A percentile compares a stretch with the other conserved stretches of the same genome.
Evolutionary conservation across 1,139 yeast species (phyloP).

Genomic region (Lizanozyma gosingica): DNA sequence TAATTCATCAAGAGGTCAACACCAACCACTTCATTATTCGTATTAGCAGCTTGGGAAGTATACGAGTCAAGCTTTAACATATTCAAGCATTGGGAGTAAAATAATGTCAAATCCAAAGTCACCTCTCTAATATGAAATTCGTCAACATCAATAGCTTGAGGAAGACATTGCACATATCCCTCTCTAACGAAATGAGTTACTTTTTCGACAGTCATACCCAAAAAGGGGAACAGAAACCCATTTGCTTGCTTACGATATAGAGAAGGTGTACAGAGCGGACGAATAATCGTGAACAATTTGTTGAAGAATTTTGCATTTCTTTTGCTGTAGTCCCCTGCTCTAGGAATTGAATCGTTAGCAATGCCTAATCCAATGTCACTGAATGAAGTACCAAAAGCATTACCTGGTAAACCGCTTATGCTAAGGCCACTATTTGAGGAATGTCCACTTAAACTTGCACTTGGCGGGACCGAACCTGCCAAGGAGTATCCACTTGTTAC

Average conservation of each 20-base stretch:
- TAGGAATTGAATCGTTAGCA: constrained; percentile 7
- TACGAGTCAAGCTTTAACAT: constrained; percentile 15
- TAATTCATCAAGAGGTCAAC: background rate
- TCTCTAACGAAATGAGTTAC: constrained; percentile 20
- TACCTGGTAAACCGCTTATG: constrained; percentile 1
- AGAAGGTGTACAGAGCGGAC: constrained; percentile 18
- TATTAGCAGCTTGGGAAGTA: constrained; percentile 2
- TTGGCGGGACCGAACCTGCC: background rate
- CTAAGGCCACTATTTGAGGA: constrained; percentile 1
- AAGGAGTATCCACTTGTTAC: background rate
- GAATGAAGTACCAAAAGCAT: constrained; percentile 3
- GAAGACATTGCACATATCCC: constrained; percentile 9
- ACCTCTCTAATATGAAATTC: constrained; percentile 25
- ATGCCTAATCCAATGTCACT: constrained; percentile 20
- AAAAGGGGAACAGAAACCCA: constrained; percentile 13
- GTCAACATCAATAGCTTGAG: constrained; percentile 10
- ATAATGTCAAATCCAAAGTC: constrained; percentile 19
- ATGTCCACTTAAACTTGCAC: background rate
- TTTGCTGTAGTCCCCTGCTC: constrained; percentile 12
- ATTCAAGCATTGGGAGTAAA: constrained; percentile 18
- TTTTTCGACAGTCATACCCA: constrained; percentile 25
- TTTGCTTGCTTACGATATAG: constrained; percentile 10
- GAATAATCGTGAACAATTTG: constrained; percentile 13
- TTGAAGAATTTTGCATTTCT: constrained; percentile 17
- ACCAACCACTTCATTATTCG: constrained; percentile 14